A percentile compares a stretch with the other conserved stretches of the same genome.
phyloP scores from a whole-genome alignment of 441 rosid genomes.

The Gossypium trilobum region DNA sequence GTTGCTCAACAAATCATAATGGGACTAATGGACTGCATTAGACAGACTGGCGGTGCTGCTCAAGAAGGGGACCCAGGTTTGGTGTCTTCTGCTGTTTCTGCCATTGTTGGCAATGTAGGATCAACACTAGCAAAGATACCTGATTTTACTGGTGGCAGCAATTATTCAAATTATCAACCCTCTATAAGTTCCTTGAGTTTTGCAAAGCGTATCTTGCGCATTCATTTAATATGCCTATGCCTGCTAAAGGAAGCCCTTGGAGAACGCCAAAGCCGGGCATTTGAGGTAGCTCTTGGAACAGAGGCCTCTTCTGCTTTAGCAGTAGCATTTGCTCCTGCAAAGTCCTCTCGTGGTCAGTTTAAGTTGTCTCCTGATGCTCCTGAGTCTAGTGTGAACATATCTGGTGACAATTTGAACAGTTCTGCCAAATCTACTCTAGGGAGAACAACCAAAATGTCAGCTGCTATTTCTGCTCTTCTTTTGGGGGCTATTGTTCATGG shows the following conservation, averaged over 20 bases:
- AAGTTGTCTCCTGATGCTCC: constrained; percentile 64
- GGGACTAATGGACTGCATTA: constrained; percentile 72
- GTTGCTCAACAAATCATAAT: constrained; percentile 72
- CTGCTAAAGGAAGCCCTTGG: constrained; percentile 95
- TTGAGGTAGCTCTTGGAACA: constrained; percentile 92
- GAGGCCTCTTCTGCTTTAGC: constrained; percentile 83
- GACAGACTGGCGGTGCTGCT: constrained; percentile 93
- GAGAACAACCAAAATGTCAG: constrained; percentile 54
- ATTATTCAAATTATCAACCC: constrained; percentile 44
- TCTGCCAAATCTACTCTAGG: constrained; percentile 32
- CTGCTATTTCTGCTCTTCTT: constrained; percentile 84
- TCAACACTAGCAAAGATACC: constrained; percentile 55
- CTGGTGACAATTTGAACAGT: constrained; percentile 40
- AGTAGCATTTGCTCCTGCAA: constrained; percentile 55
- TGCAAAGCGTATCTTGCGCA: constrained; percentile 62
- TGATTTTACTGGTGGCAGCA: constrained; percentile 51
- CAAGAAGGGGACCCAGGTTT: constrained; percentile 97
- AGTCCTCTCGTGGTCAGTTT: constrained; percentile 77
- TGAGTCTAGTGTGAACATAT: constrained; percentile 46
- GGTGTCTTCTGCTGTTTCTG: constrained; percentile 90
- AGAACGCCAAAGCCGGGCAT: constrained; percentile 89
- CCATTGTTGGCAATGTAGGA: constrained; percentile 66
- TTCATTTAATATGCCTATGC: constrained; percentile 71
- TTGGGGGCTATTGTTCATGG: constrained; percentile 82
- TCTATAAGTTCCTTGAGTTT: constrained; percentile 37